Percentiles rank a stretch among this genome's conserved stretches.
Conservation (phyloP, 2,329 filamentous ascomycete genomes). For the Cordyceps pruinosa region DNA sequence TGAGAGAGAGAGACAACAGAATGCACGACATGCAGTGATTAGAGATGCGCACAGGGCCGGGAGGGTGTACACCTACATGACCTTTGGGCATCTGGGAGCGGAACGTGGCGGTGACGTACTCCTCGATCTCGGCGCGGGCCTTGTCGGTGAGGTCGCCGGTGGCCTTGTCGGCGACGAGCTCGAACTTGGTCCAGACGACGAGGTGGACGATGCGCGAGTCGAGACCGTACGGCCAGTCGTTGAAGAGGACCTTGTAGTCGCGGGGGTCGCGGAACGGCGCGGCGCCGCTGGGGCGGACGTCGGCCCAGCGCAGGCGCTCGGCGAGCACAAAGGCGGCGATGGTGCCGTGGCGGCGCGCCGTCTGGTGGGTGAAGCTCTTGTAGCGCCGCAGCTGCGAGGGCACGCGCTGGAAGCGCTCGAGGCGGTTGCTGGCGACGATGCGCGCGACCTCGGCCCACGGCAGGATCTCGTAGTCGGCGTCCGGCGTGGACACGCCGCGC, state of each 20-base stretch:
- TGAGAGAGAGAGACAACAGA: not conserved
- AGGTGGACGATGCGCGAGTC: conserved; percentile 73
- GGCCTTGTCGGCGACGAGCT: conserved; percentile 58
- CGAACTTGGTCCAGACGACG: conserved; percentile 90
- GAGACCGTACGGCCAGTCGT: conserved; percentile 93
- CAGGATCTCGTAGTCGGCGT: conserved; percentile 55
- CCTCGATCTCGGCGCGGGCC: conserved; percentile 59
- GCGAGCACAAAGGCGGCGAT: conserved; percentile 70
- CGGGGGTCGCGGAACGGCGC: conserved; percentile 38
- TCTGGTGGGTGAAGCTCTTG: conserved; percentile 56
- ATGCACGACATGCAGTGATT: not conserved
- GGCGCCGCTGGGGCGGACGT: conserved; percentile 24
- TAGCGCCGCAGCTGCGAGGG: conserved; percentile 77
- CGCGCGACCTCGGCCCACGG: conserved; percentile 63
- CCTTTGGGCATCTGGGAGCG: conserved; percentile 42
- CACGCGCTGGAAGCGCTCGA: conserved; percentile 69
- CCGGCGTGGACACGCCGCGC: conserved; percentile 61
- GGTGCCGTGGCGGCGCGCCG: conserved; percentile 64
- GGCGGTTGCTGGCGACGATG: conserved; percentile 57
- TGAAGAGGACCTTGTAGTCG: conserved; percentile 70
- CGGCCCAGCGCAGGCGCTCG: conserved; percentile 62
- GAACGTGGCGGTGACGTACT: conserved; percentile 64
- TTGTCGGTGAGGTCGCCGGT: conserved; percentile 61
- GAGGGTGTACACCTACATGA: conserved; percentile 36
- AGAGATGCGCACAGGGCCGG: too few species aligned